Percentiles rank a stretch among this genome's conserved stretches.
Evolutionary conservation across 257 asterid species (phyloP).

Genomic region (Cinchona pubescens): DNA sequence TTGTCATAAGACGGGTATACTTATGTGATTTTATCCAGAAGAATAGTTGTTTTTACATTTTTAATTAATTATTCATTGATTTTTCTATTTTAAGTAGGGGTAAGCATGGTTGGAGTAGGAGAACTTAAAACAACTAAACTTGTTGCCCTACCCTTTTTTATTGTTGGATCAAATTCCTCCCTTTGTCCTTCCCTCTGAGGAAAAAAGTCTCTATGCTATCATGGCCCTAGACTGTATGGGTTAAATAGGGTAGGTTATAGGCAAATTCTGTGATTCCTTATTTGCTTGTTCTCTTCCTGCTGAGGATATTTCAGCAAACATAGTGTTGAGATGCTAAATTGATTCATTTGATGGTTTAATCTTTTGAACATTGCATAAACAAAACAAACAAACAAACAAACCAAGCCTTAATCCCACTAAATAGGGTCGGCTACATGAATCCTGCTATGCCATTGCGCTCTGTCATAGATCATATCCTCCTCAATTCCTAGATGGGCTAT

Average conservation of each 20-base stretch:
- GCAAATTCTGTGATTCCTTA: background rate
- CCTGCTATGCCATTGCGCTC: no score
- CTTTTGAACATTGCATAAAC: background rate
- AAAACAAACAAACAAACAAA: no score
- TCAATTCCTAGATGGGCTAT: no score
- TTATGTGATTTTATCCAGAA: background rate
- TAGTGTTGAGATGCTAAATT: background rate
- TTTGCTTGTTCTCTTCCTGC: background rate
- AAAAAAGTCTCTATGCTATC: background rate
- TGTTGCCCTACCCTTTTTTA: no score
- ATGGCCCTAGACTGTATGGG: no score
- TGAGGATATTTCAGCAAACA: background rate
- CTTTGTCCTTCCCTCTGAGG: background rate
- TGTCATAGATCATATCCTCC: no score
- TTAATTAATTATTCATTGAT: background rate
- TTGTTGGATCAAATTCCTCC: background rate
- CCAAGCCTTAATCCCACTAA: no score
- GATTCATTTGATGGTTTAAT: background rate
- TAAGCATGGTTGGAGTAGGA: background rate
- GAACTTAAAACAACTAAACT: background rate
- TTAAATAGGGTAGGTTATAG: background rate
- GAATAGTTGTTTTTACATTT: background rate
- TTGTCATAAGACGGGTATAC: constrained; percentile 17
- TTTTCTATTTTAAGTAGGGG: background rate
- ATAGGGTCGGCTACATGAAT: no score